Evolutionary conservation across 108 stramenopile genomes (phyloP), one percentile per base, ranked within the genome.

Genomic region (Aureococcus anophagefferens): DNA sequence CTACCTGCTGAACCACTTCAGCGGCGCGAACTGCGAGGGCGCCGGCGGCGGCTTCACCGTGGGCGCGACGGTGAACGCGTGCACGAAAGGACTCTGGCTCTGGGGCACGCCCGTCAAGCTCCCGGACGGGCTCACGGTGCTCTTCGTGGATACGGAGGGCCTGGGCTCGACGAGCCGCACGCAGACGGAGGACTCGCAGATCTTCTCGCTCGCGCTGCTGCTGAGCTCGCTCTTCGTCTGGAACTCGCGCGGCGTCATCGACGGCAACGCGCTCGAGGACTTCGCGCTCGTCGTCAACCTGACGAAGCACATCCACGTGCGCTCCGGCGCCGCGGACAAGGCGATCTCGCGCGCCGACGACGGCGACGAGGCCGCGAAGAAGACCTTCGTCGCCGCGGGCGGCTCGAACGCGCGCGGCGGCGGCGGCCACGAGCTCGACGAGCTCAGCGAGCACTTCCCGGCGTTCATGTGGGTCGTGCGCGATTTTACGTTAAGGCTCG

Each of bases 71-170:
- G 66, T 71, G 30, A 62, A 72, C 28, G 67, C 72, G 14, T 80
- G 75, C 76, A 80, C 79, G 17, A 33, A 66, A 0, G 79, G 79
- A 29, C 36, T 80, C 30, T 80, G 79, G 79, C 46, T 76, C 46
- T 80, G 75, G 64, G 75, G 71, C 25, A n/a, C 33, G 65, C 37
- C 29, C 31, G 37, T 74, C 28, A n/a, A 21, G 30, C 66, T 67
- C 0, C 29, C 40, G 11, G 32, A 32, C 31, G 73, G 36, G 25
- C 32, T 68, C 1, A 35, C 73, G 25, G 46, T 69, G 32, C 14
- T 78, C 9, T 45, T 78, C 37, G 28, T 78, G 34, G 77, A 78
- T 69, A 78, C 72, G 63, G 77, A 78, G 74, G 77, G 77, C n/a
- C 70, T 78, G 13, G 77, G 68, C 5, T 44, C 35, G 17, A 40